A percentile compares a stretch with the other conserved stretches of the same genome.
Evolutionary conservation across 768 basidiomycete genomes (phyloP).

Genomic region (Hygrophoropsis aurantiaca): DNA sequence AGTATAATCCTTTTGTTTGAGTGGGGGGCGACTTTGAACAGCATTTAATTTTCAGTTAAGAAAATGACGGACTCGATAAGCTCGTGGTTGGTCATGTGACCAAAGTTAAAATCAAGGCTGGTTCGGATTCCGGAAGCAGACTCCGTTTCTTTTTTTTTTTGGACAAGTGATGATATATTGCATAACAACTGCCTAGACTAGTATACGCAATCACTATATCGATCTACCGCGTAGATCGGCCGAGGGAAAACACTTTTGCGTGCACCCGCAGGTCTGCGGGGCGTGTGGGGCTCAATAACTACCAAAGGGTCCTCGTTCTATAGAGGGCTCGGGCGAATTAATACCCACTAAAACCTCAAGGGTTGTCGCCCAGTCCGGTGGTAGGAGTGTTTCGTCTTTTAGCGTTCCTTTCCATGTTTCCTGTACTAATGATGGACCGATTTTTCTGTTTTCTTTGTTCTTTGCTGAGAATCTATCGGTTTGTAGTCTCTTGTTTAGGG

Average conservation of each 20-base stretch:
- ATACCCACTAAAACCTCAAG: constrained; percentile 36
- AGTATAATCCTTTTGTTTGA: no score
- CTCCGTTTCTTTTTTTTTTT: constrained; percentile 5
- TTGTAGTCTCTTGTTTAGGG: constrained; percentile 11
- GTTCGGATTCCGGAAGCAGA: no score
- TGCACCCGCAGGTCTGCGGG: neutral
- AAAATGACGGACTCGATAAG: no score
- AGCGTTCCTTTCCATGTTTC: constrained; percentile 8
- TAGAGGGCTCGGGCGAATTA: constrained; percentile 3
- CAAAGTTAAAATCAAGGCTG: no score
- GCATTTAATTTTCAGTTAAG: no score
- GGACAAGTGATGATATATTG: constrained; percentile 1
- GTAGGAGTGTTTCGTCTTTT: constrained; percentile 8
- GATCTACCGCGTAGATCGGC: neutral
- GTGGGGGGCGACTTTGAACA: no score
- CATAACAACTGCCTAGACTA: neutral
- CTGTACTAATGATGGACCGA: constrained; percentile 13
- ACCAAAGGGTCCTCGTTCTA: neutral
- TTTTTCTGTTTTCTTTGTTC: constrained; percentile 5
- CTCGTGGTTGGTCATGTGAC: no score
- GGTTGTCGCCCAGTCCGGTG: constrained; percentile 15
- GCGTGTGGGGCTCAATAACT: constrained; percentile 1
- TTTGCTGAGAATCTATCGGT: constrained; percentile 14
- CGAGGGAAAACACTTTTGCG: neutral
- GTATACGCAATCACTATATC: constrained; percentile 4